Conservation (phyloP, 768 basidiomycete species). For the Russula griseocarnosa region DNA sequence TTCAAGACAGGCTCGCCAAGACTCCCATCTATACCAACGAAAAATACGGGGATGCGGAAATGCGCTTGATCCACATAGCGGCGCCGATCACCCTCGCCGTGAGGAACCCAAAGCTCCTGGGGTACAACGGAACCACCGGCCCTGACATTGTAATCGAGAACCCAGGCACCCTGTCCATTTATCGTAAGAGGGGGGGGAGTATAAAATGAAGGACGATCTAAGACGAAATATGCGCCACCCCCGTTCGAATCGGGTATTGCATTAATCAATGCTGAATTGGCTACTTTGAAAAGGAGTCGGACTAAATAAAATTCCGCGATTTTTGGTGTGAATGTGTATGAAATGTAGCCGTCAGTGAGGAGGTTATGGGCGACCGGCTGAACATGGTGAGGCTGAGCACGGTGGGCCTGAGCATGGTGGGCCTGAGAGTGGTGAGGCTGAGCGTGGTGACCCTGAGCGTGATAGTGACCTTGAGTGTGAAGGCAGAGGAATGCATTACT, state of each 20-base stretch:
- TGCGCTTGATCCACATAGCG: constrained; percentile 17
- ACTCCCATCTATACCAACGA: constrained; percentile 7
- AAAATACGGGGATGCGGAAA: constrained; percentile 19
- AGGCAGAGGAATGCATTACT: not conserved
- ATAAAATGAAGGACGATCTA: not conserved
- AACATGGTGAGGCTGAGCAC: too few relatives aligned
- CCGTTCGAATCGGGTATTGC: not conserved
- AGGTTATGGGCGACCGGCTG: not conserved
- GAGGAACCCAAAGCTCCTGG: constrained; percentile 22
- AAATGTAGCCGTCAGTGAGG: constrained; percentile 19
- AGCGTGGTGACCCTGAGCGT: too few relatives aligned
- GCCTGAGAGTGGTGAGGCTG: too few relatives aligned
- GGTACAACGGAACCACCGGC: constrained; percentile 20
- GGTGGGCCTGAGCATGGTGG: too few relatives aligned
- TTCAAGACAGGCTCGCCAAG: constrained; percentile 17
- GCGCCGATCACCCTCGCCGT: constrained; percentile 11
- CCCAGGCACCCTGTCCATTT: constrained; percentile 1
- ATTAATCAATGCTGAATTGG: not conserved
- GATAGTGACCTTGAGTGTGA: too few relatives aligned
- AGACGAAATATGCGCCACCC: constrained; percentile 5
- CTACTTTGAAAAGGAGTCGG: constrained; percentile 11
- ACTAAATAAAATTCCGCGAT: constrained; percentile 2
- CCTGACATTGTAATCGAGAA: constrained; percentile 17
- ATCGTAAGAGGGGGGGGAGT: not conserved
- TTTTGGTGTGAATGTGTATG: constrained; percentile 13